These are phyloP conservation scores for Vitis labrusca DNA, from an alignment of 164 flowering plant species.

Conservation along the genomic window DNA sequence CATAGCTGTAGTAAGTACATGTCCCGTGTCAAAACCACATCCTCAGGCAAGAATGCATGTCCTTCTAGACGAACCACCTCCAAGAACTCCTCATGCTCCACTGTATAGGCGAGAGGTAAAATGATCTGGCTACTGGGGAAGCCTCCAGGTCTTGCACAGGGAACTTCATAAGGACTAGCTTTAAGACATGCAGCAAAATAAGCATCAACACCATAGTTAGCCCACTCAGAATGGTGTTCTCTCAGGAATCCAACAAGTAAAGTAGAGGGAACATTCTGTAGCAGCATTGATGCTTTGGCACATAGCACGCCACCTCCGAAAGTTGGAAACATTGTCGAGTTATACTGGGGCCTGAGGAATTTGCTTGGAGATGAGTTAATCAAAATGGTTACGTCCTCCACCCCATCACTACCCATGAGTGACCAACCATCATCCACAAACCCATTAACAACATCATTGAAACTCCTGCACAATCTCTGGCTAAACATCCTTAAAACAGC, in stretches of 20 bases:
- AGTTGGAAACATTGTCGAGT: conserved; percentile 39
- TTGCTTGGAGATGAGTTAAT: conserved; percentile 66
- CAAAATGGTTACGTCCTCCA: conserved; percentile 74
- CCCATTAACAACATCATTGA: conserved; percentile 85
- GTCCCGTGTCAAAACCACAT: conserved; percentile 57
- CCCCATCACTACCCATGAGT: conserved; percentile 61
- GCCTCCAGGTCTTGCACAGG: conserved; percentile 58
- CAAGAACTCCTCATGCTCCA: conserved; percentile 78
- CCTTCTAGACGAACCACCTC: conserved; percentile 81
- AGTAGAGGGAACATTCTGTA: conserved; percentile 88
- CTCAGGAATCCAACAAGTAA: conserved; percentile 75
- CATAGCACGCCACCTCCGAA: conserved; percentile 75
- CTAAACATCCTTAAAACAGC: conserved; percentile 73
- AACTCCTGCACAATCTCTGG: conserved; percentile 80
- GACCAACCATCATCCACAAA: conserved; percentile 92
- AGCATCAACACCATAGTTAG: conserved; percentile 71
- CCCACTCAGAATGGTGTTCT: conserved; percentile 93
- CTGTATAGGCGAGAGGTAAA: conserved; percentile 72
- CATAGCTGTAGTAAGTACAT: conserved; percentile 67
- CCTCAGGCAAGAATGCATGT: conserved; percentile 68
- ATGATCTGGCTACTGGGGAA: conserved; percentile 67
- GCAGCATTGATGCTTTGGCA: conserved; percentile 85
- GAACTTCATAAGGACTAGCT: conserved; percentile 57
- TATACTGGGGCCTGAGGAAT: conserved; percentile 47
- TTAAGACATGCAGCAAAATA: conserved; percentile 69